phyloP scores from a whole-genome alignment of 2,329 filamentous ascomycete genomes.

The Fusarium circinatum region DNA sequence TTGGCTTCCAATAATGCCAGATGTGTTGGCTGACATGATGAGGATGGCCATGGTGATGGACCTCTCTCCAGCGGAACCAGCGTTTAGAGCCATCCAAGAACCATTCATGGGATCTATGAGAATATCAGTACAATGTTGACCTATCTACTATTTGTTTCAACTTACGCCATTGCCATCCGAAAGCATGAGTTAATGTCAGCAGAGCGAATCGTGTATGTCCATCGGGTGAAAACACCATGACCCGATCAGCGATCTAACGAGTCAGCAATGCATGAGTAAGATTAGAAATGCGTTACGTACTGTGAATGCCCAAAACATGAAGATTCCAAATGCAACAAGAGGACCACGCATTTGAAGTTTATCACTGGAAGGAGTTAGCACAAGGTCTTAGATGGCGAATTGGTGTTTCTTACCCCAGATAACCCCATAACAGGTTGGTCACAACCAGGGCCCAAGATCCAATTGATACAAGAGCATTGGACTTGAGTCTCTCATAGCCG shows the following conservation, averaged over 20 bases:
- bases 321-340: slow-evolving; percentile 24
- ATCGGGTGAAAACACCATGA: slow-evolving; percentile 28
- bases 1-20: slow-evolving; percentile 46
- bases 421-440: slow-evolving; percentile 48
- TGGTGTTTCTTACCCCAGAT: not conserved
- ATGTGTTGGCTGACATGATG: slow-evolving; percentile 48
- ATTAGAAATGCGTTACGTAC: not conserved
- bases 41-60: slow-evolving; percentile 48
- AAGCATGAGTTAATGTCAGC: slow-evolving; percentile 24
- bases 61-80: slow-evolving; percentile 43
- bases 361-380: slow-evolving; percentile 20
- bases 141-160: not conserved
- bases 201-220: slow-evolving; percentile 30
- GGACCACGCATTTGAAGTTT: slow-evolving; percentile 35
- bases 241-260: slow-evolving; percentile 28
- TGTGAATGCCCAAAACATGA: slow-evolving; percentile 33
- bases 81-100: slow-evolving; percentile 47
- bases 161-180: slow-evolving; percentile 37
- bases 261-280: not conserved
- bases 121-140: not conserved
- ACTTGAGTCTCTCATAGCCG: slow-evolving; percentile 48
- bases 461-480: slow-evolving; percentile 48
- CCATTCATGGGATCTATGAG: slow-evolving; percentile 41
- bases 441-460: slow-evolving; percentile 50
- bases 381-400: not conserved